phyloP scores from a whole-genome alignment of 805 yeast species.

The Komagataella kurtzmanii region DNA sequence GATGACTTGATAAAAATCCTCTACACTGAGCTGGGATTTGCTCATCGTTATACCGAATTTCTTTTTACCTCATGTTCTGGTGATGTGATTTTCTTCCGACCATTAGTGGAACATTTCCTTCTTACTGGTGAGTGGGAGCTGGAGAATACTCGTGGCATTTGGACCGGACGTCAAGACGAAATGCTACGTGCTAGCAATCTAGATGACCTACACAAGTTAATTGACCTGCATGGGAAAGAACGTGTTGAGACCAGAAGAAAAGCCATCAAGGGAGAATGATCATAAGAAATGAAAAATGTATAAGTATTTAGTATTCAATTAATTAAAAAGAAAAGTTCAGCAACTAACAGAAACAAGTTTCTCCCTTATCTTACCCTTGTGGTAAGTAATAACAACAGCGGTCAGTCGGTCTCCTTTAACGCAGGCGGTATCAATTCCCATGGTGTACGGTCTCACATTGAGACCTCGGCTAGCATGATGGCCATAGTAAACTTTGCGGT shows the following conservation, averaged over 20 bases:
- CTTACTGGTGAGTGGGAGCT: background rate
- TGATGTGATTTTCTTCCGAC: background rate
- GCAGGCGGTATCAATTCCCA: conserved; percentile 79
- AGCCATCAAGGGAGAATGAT: background rate
- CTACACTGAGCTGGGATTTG: background rate
- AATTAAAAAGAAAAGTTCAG: background rate
- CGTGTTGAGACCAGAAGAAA: background rate
- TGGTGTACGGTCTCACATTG: conserved; percentile 46
- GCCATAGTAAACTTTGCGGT: conserved; percentile 52
- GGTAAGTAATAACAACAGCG: background rate
- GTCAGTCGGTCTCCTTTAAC: conserved; percentile 21
- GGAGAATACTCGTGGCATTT: background rate
- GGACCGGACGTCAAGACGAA: background rate
- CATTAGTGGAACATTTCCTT: background rate
- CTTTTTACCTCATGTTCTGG: background rate
- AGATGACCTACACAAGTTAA: background rate
- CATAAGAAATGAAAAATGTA: background rate
- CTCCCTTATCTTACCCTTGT: background rate
- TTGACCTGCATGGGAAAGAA: background rate
- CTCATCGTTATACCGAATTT: background rate
- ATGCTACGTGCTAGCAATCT: background rate
- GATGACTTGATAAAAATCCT: background rate
- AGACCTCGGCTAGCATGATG: conserved; percentile 81
- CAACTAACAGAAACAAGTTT: background rate
- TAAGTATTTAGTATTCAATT: background rate